These are phyloP conservation scores for Xylariaceae sp. DNA, from an alignment of 2,329 filamentous ascomycete genomes.

Conservation along the genomic window DNA sequence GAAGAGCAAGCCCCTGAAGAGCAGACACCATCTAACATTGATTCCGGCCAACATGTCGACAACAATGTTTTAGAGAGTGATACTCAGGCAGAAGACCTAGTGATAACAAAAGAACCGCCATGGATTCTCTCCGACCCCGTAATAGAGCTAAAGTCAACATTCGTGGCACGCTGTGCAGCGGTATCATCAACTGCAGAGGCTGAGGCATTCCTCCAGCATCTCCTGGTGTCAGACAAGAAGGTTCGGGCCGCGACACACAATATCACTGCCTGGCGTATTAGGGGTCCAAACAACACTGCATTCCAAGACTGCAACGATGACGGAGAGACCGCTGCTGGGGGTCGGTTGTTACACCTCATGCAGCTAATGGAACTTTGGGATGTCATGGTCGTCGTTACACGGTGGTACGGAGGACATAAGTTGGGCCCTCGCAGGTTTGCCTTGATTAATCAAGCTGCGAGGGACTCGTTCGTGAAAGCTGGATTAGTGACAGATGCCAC, in stretches of 20 bases:
- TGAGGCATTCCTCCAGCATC: slow-evolving; percentile 71
- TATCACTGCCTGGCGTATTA: slow-evolving; percentile 92
- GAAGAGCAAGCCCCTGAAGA: slow-evolving; percentile 43
- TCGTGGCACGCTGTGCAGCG: slow-evolving; percentile 77
- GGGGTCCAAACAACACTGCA: slow-evolving; percentile 59
- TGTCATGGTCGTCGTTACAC: slow-evolving; percentile 87
- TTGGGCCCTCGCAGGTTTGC: slow-evolving; percentile 89
- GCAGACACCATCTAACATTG: slow-evolving; percentile 35
- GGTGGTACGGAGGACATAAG: slow-evolving; percentile 94
- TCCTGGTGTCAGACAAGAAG: slow-evolving; percentile 83
- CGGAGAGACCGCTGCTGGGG: slow-evolving; percentile 90
- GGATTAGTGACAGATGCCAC: slow-evolving; percentile 67
- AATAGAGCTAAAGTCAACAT: slow-evolving; percentile 85
- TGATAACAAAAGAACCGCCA: slow-evolving; percentile 48
- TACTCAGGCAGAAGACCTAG: slow-evolving; percentile 11
- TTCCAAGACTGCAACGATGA: slow-evolving; percentile 97
- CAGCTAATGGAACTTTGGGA: slow-evolving; percentile 95
- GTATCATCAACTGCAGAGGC: slow-evolving; percentile 77
- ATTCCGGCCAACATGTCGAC: slow-evolving; percentile 20
- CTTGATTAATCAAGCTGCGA: slow-evolving; percentile 84
- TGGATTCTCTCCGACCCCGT: slow-evolving; percentile 81
- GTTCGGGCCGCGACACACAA: slow-evolving; percentile 91
- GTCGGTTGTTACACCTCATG: slow-evolving; percentile 85
- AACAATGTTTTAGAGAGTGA: slow-evolving; percentile 17
- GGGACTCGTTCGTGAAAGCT: slow-evolving; percentile 82